These are phyloP conservation scores for Gnaphalium uliginosum DNA, from an alignment of 129 eudicot species.

Conservation along the genomic window DNA sequence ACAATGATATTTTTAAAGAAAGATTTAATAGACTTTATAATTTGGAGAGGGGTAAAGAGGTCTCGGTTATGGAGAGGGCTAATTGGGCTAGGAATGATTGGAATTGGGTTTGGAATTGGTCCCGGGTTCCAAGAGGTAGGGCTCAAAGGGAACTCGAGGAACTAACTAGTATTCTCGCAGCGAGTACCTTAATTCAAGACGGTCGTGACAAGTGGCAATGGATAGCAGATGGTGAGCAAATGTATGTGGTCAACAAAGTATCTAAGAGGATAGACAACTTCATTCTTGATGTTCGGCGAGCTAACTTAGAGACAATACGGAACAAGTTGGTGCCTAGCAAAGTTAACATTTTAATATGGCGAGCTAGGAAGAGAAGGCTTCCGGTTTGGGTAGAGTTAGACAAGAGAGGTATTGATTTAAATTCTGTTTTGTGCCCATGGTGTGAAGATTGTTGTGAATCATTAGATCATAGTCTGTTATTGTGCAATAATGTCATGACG, in stretches of 20 bases:
- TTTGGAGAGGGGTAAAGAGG: neutral
- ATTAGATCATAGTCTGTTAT: neutral
- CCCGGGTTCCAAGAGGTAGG: neutral
- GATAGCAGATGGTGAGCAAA: neutral
- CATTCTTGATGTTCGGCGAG: neutral
- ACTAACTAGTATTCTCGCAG: neutral
- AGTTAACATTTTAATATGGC: neutral
- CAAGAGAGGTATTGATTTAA: neutral
- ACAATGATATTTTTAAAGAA: neutral
- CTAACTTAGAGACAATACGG: neutral
- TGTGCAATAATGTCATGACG: too few species aligned
- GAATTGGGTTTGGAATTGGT: neutral
- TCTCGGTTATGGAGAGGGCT: neutral
- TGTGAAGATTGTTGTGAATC: neutral
- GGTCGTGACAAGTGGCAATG: neutral
- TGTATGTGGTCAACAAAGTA: neutral
- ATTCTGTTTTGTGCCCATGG: neutral
- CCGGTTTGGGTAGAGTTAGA: neutral
- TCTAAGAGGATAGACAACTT: too few species aligned
- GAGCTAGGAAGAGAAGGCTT: neutral
- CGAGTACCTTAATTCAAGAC: neutral
- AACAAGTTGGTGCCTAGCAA: neutral
- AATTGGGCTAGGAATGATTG: neutral
- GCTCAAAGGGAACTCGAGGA: neutral
- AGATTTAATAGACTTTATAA: neutral